A percentile compares a stretch with the other conserved stretches of the same genome.
phyloP scores from a whole-genome alignment of 2,329 filamentous ascomycete genomes.

The Penicillium concentricum region DNA sequence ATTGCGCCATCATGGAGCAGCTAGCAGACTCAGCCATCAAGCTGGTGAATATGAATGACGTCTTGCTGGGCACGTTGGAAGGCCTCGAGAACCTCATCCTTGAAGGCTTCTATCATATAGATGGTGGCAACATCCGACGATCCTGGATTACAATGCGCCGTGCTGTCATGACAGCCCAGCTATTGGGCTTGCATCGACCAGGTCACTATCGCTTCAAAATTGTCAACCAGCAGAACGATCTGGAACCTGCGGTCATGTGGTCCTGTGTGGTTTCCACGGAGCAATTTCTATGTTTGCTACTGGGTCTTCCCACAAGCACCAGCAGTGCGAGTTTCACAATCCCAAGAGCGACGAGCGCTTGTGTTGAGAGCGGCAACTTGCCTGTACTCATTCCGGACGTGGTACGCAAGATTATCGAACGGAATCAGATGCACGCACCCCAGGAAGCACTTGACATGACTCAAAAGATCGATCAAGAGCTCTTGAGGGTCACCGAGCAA shows the following conservation, averaged over 20 bases:
- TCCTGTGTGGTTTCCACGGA: slow-evolving; percentile 40
- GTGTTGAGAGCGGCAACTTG: slow-evolving; percentile 9
- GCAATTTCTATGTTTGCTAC: slow-evolving; percentile 39
- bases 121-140: slow-evolving; percentile 40
- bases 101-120: slow-evolving; percentile 38
- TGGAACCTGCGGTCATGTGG: slow-evolving; percentile 32
- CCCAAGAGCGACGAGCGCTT: background rate
- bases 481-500: slow-evolving; percentile 31
- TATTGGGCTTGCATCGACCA: slow-evolving; percentile 40
- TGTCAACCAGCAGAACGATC: slow-evolving; percentile 8
- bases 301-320: slow-evolving; percentile 37
- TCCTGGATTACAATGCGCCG: slow-evolving; percentile 38
- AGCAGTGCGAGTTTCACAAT: slow-evolving; percentile 23
- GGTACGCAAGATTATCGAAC: slow-evolving; percentile 40
- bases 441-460: slow-evolving; percentile 26
- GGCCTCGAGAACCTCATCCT: slow-evolving; percentile 43
- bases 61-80: slow-evolving; percentile 37
- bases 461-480: slow-evolving; percentile 33
- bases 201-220: slow-evolving; percentile 9
- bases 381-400: slow-evolving; percentile 28
- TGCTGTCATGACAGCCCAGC: slow-evolving; percentile 40
- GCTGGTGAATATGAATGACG: slow-evolving; percentile 36
- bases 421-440: slow-evolving; percentile 30
- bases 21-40: background rate
- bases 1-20: slow-evolving; percentile 22